phyloP scores from a whole-genome alignment of 306 rosid genomes.

The Ormosia emarginata region DNA sequence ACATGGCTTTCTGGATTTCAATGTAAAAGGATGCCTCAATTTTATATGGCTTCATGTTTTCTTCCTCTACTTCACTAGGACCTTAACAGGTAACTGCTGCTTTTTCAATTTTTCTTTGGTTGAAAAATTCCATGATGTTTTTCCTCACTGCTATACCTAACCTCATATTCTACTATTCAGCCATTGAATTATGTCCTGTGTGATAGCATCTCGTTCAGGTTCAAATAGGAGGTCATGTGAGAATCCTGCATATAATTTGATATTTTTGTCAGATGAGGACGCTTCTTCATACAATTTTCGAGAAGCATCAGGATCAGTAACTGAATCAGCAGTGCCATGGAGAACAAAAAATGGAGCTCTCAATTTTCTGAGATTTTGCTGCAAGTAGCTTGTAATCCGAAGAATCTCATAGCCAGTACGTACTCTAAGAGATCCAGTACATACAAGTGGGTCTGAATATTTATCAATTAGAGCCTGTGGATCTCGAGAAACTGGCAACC shows the following conservation, averaged over 20 bases:
- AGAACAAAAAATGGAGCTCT: slow-evolving; percentile 80
- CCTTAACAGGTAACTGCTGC: neutral
- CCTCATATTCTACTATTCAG: slow-evolving; percentile 51
- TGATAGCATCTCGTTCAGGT: slow-evolving; percentile 65
- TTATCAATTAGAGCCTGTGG: slow-evolving; percentile 77
- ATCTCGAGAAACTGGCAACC: slow-evolving; percentile 62
- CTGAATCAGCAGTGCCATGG: slow-evolving; percentile 80
- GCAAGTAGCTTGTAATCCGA: slow-evolving; percentile 57
- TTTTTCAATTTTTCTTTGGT: neutral
- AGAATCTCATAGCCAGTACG: slow-evolving; percentile 88
- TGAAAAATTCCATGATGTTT: neutral
- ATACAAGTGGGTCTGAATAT: slow-evolving; percentile 87
- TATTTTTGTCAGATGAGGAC: slow-evolving; percentile 68
- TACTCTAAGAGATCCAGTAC: slow-evolving; percentile 66
- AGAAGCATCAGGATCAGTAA: slow-evolving; percentile 80
- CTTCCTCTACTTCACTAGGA: neutral
- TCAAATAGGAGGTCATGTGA: slow-evolving; percentile 86
- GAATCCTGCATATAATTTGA: slow-evolving; percentile 65
- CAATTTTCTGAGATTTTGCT: slow-evolving; percentile 59
- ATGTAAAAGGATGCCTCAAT: neutral
- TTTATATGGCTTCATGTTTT: neutral
- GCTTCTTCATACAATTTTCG: slow-evolving; percentile 64
- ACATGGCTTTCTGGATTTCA: neutral
- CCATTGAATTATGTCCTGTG: slow-evolving; percentile 66
- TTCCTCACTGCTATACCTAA: slow-evolving; percentile 6